Evolutionary conservation across 148 eudicot genomes (phyloP), one percentile per base, ranked within the genome.

Genomic region (Rhododendron mucronatum): DNA sequence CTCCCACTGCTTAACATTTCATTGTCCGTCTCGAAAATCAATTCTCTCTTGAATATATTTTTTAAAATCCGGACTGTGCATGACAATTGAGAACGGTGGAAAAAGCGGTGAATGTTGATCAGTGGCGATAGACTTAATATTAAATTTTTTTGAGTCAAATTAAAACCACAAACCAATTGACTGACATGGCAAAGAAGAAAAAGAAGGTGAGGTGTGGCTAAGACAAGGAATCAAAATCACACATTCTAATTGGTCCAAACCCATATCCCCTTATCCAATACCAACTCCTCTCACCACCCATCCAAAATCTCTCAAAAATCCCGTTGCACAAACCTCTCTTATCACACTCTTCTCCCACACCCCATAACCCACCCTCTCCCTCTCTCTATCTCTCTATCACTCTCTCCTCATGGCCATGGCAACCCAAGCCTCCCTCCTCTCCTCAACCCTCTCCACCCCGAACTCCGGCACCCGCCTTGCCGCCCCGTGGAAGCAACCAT

Each of bases 381-480:
- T 18, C 30, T 7, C 15, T 8, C 35, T 20, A 23, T 14, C 1
- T 10, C 28, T 9, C 79, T 21, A 28, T 6, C 30, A 30, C 83
- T 86, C 88, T 26, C 75, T 4, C 48, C 21, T 48, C 78, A 94
- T 95, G 99, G 97, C 99, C 15, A 95, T 95, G 96, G 93, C 98
- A 84, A 90, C 98, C 44, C 98, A 97, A 91, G 92, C 98, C 45
- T 87, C 93, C 81, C 92, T 96, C 55, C 88, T 93, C 88, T 87
- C 95, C 48, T 94, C 98, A 51, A 55, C 96, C 0, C 87, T 94
- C 44, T 83, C 92, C 78, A 53, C 44, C 89, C 80, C 80, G 53
- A 79, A 71, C 41, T 87, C 86, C 65, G 45, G 85, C 26, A 28
- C 53, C 30, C 85, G 78, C 57, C 51, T 83, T 5, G 44, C 13